Base-by-base conservation (phyloP, 139 green algal species). In the Gonium pectorale region DNA sequence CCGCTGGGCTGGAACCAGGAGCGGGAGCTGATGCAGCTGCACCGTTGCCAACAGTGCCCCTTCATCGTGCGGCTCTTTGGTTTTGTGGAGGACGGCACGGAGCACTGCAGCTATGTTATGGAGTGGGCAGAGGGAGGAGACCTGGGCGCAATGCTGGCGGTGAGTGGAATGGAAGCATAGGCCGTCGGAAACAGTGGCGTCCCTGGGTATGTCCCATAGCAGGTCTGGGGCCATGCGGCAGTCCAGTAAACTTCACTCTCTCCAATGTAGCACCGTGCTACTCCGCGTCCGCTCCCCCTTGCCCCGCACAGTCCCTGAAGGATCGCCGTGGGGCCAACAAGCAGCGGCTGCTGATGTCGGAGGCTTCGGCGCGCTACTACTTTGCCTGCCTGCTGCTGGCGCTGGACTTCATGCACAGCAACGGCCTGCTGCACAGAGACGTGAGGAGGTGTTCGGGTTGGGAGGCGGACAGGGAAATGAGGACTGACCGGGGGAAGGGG, bases 31-130 rank as follows among this genome's bases (percentile, higher is more conserved):
- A 85, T 85, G 79, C 79, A 85, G 79, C 64, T 85, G 64, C 79
- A 85, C 63, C 63, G 79, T 35, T 85, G 79, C 49, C 79, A 85
- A 64, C 35, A n/a, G 19, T 85, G 79, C 46, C 64, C 79, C 37
- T 85, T 85, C 64, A 85, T 85, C 33, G 79, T 85, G 79, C 79
- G 79, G 63, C 64, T 85, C 64, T 85, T 85, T 77, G 79, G 79
- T 13, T 85, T 85, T 21, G 79, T 85, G 27, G 79, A 85, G 2
- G 79, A 85, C 64, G 79, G 79, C 33, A 44, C 9, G 9, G 63
- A 75, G 63, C 63, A 75, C 51, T 85, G 79, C 49, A 60, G 4
- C 35, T 85, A 85, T 27, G 64, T 85, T 1, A 75, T 85, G 63
- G 79, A 85, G 79, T 85, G 79, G 79, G 79, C 79, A 26, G 79